Evolutionary conservation across 1,284 basidiomycete genomes (phyloP).

Genomic region (Pseudozyma pruni): DNA sequence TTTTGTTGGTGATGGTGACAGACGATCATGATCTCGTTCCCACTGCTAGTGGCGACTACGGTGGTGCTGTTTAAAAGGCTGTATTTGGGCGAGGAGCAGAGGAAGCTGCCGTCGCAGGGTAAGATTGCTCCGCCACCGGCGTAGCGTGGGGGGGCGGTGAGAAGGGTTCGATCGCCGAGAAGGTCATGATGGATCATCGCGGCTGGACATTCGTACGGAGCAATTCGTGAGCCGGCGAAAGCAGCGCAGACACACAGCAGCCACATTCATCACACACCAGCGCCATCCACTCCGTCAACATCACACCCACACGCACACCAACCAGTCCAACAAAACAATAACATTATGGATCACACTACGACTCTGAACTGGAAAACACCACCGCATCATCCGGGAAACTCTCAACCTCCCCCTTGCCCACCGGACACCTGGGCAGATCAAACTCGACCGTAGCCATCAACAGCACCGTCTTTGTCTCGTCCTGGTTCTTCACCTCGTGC

Average conservation of each 20-base stretch:
- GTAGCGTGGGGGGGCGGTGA: too few species aligned
- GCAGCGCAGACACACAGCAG: too few species aligned
- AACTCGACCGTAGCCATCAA: conserved; percentile 49
- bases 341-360: neutral
- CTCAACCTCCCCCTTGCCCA: neutral
- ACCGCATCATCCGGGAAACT: conserved; percentile 34
- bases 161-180: too few species aligned
- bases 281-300: too few species aligned
- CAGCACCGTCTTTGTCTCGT: conserved; percentile 60
- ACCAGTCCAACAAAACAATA: too few species aligned
- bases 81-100: conserved; percentile 60
- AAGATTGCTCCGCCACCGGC: conserved; percentile 37
- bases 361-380: conserved; percentile 26
- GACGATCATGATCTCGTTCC: conserved; percentile 51
- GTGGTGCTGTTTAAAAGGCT: conserved; percentile 62
- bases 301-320: neutral
- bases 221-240: too few species aligned
- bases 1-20: too few species aligned
- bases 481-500: conserved; percentile 67
- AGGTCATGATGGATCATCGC: too few species aligned
- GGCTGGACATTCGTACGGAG: too few species aligned
- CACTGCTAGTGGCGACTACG: conserved; percentile 40
- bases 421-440: conserved; percentile 15
- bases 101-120: conserved; percentile 42
- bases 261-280: too few species aligned